These are phyloP conservation scores for Annulohypoxylon moriforme DNA, from an alignment of 495 filamentous ascomycete genomes.

Conservation along the genomic window DNA sequence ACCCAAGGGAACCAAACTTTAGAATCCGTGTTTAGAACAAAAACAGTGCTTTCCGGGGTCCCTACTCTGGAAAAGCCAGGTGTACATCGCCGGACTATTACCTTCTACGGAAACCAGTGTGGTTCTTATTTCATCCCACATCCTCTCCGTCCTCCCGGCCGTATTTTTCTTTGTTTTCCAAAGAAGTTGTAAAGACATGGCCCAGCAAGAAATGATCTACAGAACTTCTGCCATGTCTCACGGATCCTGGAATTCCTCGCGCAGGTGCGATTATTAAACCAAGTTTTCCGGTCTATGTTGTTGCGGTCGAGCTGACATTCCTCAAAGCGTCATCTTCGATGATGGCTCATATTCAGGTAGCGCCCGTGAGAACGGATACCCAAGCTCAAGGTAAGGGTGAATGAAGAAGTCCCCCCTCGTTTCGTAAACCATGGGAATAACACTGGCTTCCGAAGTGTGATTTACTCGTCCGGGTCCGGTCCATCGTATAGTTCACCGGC, in stretches of 20 bases:
- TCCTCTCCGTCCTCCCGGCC: slow-evolving; percentile 32
- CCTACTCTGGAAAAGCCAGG: slow-evolving; percentile 31
- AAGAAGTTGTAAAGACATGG: slow-evolving; percentile 49
- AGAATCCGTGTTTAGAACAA: slow-evolving; percentile 36
- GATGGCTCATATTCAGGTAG: slow-evolving; percentile 46
- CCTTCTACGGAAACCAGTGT: slow-evolving; percentile 36
- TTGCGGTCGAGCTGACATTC: slow-evolving; percentile 50
- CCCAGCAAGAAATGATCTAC: slow-evolving; percentile 57
- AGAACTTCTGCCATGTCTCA: slow-evolving; percentile 54
- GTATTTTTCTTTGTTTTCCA: slow-evolving; percentile 36
- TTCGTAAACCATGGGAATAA: slow-evolving; percentile 55
- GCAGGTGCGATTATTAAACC: slow-evolving; percentile 59
- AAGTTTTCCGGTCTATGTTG: slow-evolving; percentile 38
- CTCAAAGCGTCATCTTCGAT: slow-evolving; percentile 56
- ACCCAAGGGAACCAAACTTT: slow-evolving; percentile 39
- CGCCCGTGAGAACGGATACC: slow-evolving; percentile 50
- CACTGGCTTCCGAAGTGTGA: slow-evolving; percentile 54
- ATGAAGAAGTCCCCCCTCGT: slow-evolving; percentile 39
- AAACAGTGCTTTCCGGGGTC: slow-evolving; percentile 30
- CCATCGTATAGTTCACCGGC: slow-evolving; percentile 54
- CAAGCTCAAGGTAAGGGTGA: slow-evolving; percentile 61
- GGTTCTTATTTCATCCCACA: slow-evolving; percentile 39
- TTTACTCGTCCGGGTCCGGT: slow-evolving; percentile 51
- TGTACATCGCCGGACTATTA: slow-evolving; percentile 31
- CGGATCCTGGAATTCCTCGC: slow-evolving; percentile 58